Base-by-base conservation (phyloP, 345 rosid species). In the Heritiera littoralis region DNA sequence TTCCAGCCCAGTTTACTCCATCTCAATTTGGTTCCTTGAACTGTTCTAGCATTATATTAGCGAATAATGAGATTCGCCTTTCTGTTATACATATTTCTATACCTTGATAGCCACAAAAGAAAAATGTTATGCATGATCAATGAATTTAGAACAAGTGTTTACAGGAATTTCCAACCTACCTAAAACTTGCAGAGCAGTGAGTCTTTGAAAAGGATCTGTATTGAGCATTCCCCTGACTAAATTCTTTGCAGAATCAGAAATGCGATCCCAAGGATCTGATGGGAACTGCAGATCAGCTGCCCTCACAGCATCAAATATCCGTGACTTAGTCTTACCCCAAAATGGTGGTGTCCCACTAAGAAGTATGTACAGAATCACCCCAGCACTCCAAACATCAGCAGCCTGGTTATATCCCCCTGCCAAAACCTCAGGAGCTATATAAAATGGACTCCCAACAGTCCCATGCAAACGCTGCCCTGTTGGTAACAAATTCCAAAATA, bases 381-480 rank as follows among this genome's bases (percentile, higher is more conserved):
- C 94, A 3, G 94, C 91, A 84, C 94, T 91, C 94, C 92, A 91
- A 54, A 91, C 81, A 79, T 91, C 94, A 75, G 94, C 94, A 66
- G 88, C 87, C 83, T 91, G 92, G 77, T 91, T 86, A 84, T 91
- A 91, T 30, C 89, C 88, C 46, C 94, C 92, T 0, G 81, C 65
- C 81, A 91, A 80, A 75, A 91, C 94, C 86, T 91, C 92, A 3
- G 94, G 94, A 59, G 94, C 94, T 76, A 89, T 91, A 81, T 89
- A 91, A 83, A 91, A 91, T 9, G 94, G 94, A 85, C 92, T 91
- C 58, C 91, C 92, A 40, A 88, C 94, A n/a, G 89, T 91, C 79
- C 94, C 91, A 11, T 81, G 86, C 83, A 91, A 81, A 80, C 81
- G 85, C 82, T 87, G 84, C 80, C 92, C 94, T 91, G 86, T 35